A percentile compares a stretch with the other conserved stretches of the same genome.
phyloP scores from a whole-genome alignment of 148 eudicot genomes.

The Cornus florida region DNA sequence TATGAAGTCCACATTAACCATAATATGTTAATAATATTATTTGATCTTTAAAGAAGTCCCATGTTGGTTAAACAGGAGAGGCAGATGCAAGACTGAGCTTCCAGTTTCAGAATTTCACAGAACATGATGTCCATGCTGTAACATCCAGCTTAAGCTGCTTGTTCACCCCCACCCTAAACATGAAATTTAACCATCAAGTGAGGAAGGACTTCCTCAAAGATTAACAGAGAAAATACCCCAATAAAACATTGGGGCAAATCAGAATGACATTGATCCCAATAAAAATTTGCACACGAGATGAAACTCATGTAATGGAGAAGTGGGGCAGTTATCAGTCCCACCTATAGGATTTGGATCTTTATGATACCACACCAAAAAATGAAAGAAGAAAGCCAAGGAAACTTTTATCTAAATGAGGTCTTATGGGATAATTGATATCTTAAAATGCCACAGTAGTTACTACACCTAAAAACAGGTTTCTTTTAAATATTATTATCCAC shows the following conservation, averaged over 20 bases:
- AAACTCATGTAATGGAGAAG: conserved; percentile 1
- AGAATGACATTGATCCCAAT: neutral
- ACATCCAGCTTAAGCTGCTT: neutral
- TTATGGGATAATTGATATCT: too few relatives aligned
- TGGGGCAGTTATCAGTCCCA: too few relatives aligned
- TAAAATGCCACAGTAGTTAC: too few relatives aligned
- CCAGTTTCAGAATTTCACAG: neutral
- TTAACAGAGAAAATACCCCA: neutral
- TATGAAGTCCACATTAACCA: neutral
- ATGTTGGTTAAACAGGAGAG: neutral
- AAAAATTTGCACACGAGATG: neutral
- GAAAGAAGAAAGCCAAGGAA: too few relatives aligned
- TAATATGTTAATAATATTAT: neutral
- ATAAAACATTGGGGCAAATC: neutral
- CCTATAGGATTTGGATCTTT: too few relatives aligned
- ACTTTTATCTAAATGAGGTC: too few relatives aligned
- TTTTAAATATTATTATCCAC: too few relatives aligned
- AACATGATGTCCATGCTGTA: neutral
- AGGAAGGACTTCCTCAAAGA: conserved; percentile 2
- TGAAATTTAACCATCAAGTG: neutral
- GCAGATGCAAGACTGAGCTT: neutral
- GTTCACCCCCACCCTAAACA: neutral
- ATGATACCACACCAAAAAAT: too few relatives aligned
- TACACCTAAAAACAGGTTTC: too few relatives aligned
- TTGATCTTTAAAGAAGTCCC: neutral